A percentile compares a stretch with the other conserved stretches of the same genome.
Conservation (phyloP, 768 basidiomycete species). For the Boletus coccyginus region DNA sequence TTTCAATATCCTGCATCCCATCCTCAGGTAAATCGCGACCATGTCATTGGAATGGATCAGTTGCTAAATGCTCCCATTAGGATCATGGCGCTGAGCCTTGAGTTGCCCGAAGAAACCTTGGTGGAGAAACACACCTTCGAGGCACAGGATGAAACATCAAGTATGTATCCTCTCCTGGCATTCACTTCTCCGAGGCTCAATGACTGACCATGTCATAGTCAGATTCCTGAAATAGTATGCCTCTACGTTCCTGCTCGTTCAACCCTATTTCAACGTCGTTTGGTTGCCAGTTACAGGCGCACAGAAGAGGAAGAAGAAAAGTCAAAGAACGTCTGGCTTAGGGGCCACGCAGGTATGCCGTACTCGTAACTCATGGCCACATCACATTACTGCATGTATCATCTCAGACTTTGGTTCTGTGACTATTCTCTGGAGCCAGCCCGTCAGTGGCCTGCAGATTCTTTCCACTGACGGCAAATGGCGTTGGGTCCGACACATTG, state of each 20-base stretch:
- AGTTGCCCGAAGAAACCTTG: slow-evolving; percentile 51
- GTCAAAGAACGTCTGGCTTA: slow-evolving; percentile 56
- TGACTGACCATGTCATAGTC: slow-evolving; percentile 31
- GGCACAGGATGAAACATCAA: slow-evolving; percentile 36
- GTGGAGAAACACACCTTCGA: slow-evolving; percentile 47
- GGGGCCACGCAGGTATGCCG: slow-evolving; percentile 51
- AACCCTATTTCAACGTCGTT: background rate
- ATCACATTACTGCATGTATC: slow-evolving; percentile 30
- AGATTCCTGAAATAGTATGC: slow-evolving; percentile 65
- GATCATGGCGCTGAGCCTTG: slow-evolving; percentile 48
- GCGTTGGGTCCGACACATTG: slow-evolving; percentile 57
- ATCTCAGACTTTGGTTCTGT: slow-evolving; percentile 53
- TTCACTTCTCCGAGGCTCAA: background rate
- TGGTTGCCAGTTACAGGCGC: slow-evolving; percentile 43
- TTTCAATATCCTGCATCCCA: slow-evolving; percentile 45
- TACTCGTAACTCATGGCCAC: background rate
- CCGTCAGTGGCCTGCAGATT: slow-evolving; percentile 56
- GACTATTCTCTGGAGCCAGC: slow-evolving; percentile 60
- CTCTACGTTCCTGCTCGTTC: background rate
- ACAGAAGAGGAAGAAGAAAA: slow-evolving; percentile 46
- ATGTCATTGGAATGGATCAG: background rate
- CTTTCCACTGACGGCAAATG: slow-evolving; percentile 49
- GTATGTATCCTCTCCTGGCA: slow-evolving; percentile 21
- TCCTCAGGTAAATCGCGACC: slow-evolving; percentile 37
- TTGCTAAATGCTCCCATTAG: slow-evolving; percentile 22